Evolutionary conservation across 148 eudicot genomes (phyloP).

Genomic region (Rhododendron griersonianum): DNA sequence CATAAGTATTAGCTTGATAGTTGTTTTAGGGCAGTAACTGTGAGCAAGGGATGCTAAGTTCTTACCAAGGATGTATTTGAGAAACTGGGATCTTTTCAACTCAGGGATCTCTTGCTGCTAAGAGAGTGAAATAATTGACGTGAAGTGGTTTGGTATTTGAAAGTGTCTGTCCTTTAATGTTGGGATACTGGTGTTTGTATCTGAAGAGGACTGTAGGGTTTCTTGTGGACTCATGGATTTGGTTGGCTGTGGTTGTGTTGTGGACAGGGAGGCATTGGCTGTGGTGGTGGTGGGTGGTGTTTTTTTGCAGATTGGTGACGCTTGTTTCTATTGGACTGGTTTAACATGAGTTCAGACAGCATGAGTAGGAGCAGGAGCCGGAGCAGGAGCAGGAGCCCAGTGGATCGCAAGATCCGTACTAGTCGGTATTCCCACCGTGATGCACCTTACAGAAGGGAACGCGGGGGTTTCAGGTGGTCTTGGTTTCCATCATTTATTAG

Average conservation of each 20-base stretch:
- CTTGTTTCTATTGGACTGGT: slow-evolving; percentile 31
- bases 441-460: slow-evolving; percentile 94
- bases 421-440: slow-evolving; percentile 75
- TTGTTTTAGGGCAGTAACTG: neutral
- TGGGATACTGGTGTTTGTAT: slow-evolving; percentile 31
- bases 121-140: slow-evolving; percentile 23
- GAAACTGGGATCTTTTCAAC: slow-evolving; percentile 1
- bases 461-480: slow-evolving; percentile 93
- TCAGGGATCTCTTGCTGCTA: slow-evolving; percentile 17
- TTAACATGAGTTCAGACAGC: slow-evolving; percentile 75
- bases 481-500: slow-evolving; percentile 27
- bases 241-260: slow-evolving; percentile 63
- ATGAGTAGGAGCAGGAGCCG: slow-evolving; percentile 82
- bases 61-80: slow-evolving; percentile 16
- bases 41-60: slow-evolving; percentile 9
- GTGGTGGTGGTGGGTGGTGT: slow-evolving; percentile 50
- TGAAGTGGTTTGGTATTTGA: slow-evolving; percentile 37
- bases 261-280: slow-evolving; percentile 66
- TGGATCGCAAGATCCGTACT: slow-evolving; percentile 78
- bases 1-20: neutral
- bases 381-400: slow-evolving; percentile 81
- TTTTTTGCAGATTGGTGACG: slow-evolving; percentile 33
- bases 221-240: slow-evolving; percentile 44
- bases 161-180: slow-evolving; percentile 22
- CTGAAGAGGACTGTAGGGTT: slow-evolving; percentile 34